These are phyloP conservation scores for Auricularia cornea DNA, from an alignment of 768 basidiomycete species.

Conservation along the genomic window DNA sequence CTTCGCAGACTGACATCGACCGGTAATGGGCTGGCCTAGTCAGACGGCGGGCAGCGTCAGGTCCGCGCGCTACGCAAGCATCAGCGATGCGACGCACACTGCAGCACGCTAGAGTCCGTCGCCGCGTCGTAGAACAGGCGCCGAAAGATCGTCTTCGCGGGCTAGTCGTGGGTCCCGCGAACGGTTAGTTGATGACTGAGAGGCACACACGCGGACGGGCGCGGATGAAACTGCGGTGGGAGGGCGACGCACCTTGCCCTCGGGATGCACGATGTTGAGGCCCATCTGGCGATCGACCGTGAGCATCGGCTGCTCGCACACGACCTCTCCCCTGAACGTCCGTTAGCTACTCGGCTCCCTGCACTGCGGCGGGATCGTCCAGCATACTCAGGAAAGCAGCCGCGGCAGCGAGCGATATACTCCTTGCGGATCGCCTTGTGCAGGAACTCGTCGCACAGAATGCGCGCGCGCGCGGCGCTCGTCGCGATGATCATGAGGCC, in stretches of 20 bases:
- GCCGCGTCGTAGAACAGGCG: constrained; percentile 70
- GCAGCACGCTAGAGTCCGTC: constrained; percentile 79
- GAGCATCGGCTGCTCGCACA: constrained; percentile 77
- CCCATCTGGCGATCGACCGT: constrained; percentile 97
- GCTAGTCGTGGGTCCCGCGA: constrained; percentile 40
- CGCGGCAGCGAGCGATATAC: constrained; percentile 82
- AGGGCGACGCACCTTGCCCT: constrained; percentile 64
- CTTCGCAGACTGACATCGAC: constrained; percentile 61
- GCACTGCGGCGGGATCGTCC: not conserved
- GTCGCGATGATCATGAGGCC: constrained; percentile 92
- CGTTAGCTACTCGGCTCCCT: not conserved
- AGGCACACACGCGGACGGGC: no score
- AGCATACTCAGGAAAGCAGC: constrained; percentile 80
- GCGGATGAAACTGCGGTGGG: not conserved
- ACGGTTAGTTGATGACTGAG: no score
- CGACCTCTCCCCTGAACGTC: constrained; percentile 56
- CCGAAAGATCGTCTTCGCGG: constrained; percentile 83
- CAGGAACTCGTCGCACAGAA: constrained; percentile 73
- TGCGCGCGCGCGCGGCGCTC: constrained; percentile 55
- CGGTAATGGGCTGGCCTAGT: constrained; percentile 79
- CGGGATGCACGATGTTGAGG: constrained; percentile 88
- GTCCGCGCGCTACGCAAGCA: no score
- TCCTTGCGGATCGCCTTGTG: constrained; percentile 79
- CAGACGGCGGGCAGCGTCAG: not conserved
- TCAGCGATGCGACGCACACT: constrained; percentile 43